A percentile compares a stretch with the other conserved stretches of the same genome.
Evolutionary conservation across 176 grass and related monocot species (phyloP).

Genomic region (Puya raimondii): DNA sequence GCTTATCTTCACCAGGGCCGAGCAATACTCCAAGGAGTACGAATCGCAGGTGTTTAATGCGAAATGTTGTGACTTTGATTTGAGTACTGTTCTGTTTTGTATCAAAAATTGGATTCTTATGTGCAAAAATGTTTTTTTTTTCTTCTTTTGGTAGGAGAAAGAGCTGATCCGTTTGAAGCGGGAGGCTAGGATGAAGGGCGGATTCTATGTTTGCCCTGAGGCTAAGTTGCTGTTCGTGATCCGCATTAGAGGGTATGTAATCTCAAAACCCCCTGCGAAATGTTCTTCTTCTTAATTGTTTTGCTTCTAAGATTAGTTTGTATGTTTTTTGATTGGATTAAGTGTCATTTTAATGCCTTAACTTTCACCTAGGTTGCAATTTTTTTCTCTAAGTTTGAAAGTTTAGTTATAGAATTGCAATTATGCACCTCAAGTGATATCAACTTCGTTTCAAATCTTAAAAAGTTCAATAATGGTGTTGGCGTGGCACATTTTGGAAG

Average conservation of each 20-base stretch:
- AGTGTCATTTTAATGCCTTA: background rate
- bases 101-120: background rate
- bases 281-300: background rate
- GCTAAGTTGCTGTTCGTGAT: conserved; percentile 81
- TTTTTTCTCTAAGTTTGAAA: background rate
- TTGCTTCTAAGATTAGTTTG: background rate
- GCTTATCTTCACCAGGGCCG: conserved; percentile 12
- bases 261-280: background rate
- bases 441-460: no score
- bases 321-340: background rate
- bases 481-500: no score
- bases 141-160: conserved; percentile 44
- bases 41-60: conserved; percentile 41
- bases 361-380: no score
- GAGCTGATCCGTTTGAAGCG: conserved; percentile 85
- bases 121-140: background rate
- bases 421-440: no score
- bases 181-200: conserved; percentile 84
- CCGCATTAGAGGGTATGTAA: conserved; percentile 67
- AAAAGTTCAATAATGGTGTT: no score
- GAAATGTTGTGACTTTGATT: no score
- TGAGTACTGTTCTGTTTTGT: background rate
- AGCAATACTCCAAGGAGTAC: conserved; percentile 37
- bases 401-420: background rate
- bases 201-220: conserved; percentile 89